Percentiles rank a stretch among this genome's conserved stretches.
These are phyloP conservation scores for Pichia sp. DNA, from an alignment of 1,139 yeast genomes.

Conservation along the genomic window DNA sequence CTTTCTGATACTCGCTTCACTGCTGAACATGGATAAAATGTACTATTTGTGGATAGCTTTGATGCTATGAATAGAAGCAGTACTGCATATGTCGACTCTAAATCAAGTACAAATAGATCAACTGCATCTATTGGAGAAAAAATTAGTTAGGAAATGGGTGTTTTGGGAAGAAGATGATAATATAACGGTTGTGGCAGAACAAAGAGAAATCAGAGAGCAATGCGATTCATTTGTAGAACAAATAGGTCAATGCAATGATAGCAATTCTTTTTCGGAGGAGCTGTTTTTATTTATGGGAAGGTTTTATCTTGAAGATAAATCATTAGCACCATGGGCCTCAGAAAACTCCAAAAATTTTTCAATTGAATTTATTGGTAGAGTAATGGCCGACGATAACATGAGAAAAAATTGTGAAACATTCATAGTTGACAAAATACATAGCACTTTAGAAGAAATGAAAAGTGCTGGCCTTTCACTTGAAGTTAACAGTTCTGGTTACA, in stretches of 20 bases:
- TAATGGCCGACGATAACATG: not conserved
- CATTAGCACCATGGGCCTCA: slow-evolving; percentile 13
- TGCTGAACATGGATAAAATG: not conserved
- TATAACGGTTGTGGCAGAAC: not conserved
- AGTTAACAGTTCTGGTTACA: slow-evolving; percentile 15
- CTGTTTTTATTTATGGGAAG: not conserved
- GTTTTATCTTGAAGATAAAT: slow-evolving; percentile 7
- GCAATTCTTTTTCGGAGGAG: not conserved
- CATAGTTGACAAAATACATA: not conserved
- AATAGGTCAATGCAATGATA: not conserved
- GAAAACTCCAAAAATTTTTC: not conserved
- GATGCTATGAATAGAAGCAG: not conserved
- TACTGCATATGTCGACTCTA: not conserved
- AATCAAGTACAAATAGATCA: not conserved
- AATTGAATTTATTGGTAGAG: not conserved
- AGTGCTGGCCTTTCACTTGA: not conserved
- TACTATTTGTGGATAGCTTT: not conserved
- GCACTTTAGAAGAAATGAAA: not conserved
- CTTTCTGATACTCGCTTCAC: not conserved
- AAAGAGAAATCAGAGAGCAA: not conserved
- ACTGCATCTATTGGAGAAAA: not conserved
- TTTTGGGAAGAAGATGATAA: not conserved
- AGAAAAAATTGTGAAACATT: not conserved
- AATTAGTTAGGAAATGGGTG: not conserved
- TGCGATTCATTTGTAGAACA: not conserved